Percentiles rank a stretch among this genome's conserved stretches.
These are phyloP conservation scores for Endogone sp. DNA, from an alignment of 192 early-diverging fungal genomes.

Conservation along the genomic window DNA sequence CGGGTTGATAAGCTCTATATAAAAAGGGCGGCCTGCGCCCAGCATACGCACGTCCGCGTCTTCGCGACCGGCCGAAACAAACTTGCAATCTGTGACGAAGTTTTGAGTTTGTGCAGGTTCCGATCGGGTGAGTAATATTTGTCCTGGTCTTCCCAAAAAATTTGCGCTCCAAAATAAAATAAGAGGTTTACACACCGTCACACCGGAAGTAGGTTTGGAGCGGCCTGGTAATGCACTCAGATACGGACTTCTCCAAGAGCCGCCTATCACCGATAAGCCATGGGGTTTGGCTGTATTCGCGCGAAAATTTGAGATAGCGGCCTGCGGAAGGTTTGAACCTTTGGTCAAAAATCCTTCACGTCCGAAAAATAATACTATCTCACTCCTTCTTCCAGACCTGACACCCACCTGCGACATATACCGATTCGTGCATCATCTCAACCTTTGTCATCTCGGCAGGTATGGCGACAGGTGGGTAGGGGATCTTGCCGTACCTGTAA, in stretches of 20 bases:
- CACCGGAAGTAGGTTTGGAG: conserved; percentile 51
- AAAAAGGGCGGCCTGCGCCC: conserved; percentile 88
- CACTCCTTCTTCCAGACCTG: too few species aligned
- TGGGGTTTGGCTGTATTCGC: conserved; percentile 82
- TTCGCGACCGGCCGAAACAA: conserved; percentile 84
- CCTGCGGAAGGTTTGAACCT: conserved; percentile 16
- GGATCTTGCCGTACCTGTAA: conserved; percentile 12
- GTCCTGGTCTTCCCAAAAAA: too few species aligned
- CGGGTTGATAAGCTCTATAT: conserved; percentile 84
- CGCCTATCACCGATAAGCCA: conserved; percentile 70
- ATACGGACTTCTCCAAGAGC: conserved; percentile 72
- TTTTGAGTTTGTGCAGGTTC: conserved; percentile 7
- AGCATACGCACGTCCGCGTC: conserved; percentile 96
- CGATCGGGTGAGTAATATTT: too few species aligned
- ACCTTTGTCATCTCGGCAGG: conserved; percentile 31
- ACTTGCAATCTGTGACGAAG: conserved; percentile 55
- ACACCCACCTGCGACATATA: conserved; percentile 54
- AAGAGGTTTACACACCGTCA: conserved; percentile 37
- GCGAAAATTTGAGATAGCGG: conserved; percentile 66
- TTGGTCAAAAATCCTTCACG: not conserved
- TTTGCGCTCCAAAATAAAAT: not conserved
- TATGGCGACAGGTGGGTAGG: conserved; percentile 22
- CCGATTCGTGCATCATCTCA: conserved; percentile 42
- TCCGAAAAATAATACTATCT: too few species aligned
- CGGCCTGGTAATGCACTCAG: conserved; percentile 67